Conservation (phyloP, 2,329 filamentous ascomycete species). For the Chalaropsis thielavioides region DNA sequence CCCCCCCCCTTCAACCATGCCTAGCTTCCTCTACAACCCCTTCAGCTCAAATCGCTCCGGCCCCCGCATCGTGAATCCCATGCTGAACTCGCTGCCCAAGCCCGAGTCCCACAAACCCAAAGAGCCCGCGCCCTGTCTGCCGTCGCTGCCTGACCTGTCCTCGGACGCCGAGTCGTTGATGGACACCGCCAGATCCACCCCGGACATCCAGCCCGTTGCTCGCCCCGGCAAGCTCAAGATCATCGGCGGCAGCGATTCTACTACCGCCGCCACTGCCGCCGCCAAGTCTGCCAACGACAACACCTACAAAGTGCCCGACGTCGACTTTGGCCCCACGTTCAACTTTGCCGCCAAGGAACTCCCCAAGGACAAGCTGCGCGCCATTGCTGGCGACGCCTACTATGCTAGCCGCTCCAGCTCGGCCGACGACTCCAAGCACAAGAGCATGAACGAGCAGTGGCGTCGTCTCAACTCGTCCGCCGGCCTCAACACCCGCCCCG, state of each 20-base stretch:
- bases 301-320: constrained; percentile 48
- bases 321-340: constrained; percentile 78
- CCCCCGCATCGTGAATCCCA: constrained; percentile 14
- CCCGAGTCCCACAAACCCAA: neutral
- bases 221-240: constrained; percentile 56
- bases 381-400: constrained; percentile 4
- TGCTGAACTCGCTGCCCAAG: constrained; percentile 9
- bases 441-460: constrained; percentile 16
- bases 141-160: constrained; percentile 8
- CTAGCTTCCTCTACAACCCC: constrained; percentile 11
- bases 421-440: neutral
- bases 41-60: constrained; percentile 14
- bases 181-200: constrained; percentile 42
- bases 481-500: constrained; percentile 4
- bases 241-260: constrained; percentile 40
- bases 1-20: neutral
- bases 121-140: constrained; percentile 6
- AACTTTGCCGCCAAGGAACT: constrained; percentile 35
- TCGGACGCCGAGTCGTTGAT: constrained; percentile 8
- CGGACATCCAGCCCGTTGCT: constrained; percentile 27
- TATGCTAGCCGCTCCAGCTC: constrained; percentile 6
- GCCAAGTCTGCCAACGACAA: constrained; percentile 18
- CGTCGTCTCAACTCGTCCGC: constrained; percentile 12
- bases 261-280: constrained; percentile 14
- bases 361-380: constrained; percentile 14